A percentile compares a stretch with the other conserved stretches of the same genome.
Evolutionary conservation across 345 rosid genomes (phyloP).

Genomic region (Erysimum cheiranthoides): DNA sequence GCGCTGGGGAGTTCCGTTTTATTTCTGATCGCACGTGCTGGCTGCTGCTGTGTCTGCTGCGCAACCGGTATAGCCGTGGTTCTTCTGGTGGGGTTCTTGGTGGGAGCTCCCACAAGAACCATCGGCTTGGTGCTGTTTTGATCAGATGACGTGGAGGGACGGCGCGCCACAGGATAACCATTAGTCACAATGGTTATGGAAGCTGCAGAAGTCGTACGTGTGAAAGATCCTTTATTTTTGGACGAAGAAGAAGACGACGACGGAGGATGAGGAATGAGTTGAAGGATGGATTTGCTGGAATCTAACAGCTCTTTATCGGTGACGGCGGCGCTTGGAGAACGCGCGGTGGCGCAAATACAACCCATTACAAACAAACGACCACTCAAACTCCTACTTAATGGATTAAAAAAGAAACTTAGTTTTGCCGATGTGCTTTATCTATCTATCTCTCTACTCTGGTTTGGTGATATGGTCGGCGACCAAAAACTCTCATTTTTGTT

Average conservation of each 20-base stretch:
- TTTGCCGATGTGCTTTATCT: constrained; percentile 11
- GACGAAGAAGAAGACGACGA: constrained; percentile 32
- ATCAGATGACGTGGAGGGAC: constrained; percentile 44
- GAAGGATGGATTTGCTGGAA: constrained; percentile 45
- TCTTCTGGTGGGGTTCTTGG: constrained; percentile 34
- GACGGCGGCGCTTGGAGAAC: constrained; percentile 44
- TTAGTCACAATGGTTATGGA: constrained; percentile 43
- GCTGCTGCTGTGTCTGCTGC: constrained; percentile 19
- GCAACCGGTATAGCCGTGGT: constrained; percentile 28
- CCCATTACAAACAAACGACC: constrained; percentile 45
- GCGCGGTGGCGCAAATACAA: constrained; percentile 47
- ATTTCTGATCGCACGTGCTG: constrained; percentile 9
- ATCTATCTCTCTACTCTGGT: constrained; percentile 17
- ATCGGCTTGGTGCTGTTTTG: constrained; percentile 15
- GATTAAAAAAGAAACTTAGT: background rate
- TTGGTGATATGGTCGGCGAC: constrained; percentile 34
- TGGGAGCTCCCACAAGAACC: constrained; percentile 37
- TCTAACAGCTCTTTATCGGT: constrained; percentile 30
- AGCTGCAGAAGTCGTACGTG: constrained; percentile 29
- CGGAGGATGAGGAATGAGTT: constrained; percentile 33
- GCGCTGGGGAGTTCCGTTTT: constrained; percentile 16
- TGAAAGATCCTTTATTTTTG: constrained; percentile 33
- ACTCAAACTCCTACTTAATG: constrained; percentile 3
- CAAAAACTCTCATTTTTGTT: constrained; percentile 24
- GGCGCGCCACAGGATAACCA: constrained; percentile 32